Conservation (phyloP, 371 early-diverging fungal species). For the Saksenaea vasiformis region DNA sequence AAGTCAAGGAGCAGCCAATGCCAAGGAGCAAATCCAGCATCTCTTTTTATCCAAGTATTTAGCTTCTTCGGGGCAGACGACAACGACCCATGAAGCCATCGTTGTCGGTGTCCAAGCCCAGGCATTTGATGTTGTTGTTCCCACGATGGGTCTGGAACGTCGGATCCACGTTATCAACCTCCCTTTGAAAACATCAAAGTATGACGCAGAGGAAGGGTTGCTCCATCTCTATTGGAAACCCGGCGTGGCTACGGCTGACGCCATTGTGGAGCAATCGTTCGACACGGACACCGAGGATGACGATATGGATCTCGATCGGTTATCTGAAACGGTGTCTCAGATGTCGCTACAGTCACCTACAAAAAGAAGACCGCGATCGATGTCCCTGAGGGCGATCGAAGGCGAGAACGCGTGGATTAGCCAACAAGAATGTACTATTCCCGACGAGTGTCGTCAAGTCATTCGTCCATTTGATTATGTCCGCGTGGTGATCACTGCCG, state of each 20-base stretch:
- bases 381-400: slow-evolving; percentile 37
- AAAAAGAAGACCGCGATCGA: slow-evolving; percentile 29
- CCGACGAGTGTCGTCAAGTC: slow-evolving; percentile 46
- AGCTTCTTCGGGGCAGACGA: slow-evolving; percentile 21
- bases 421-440: slow-evolving; percentile 40
- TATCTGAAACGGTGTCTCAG: background rate
- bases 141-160: slow-evolving; percentile 59
- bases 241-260: slow-evolving; percentile 36
- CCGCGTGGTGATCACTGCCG: slow-evolving; percentile 63
- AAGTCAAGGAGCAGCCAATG: slow-evolving; percentile 63
- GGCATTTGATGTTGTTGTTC: slow-evolving; percentile 66
- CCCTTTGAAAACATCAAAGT: slow-evolving; percentile 42
- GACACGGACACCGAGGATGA: slow-evolving; percentile 19
- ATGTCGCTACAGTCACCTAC: slow-evolving; percentile 19
- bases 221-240: slow-evolving; percentile 55
- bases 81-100: slow-evolving; percentile 38
- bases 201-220: slow-evolving; percentile 35
- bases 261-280: slow-evolving; percentile 22
- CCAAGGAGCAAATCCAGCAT: slow-evolving; percentile 72
- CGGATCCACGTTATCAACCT: slow-evolving; percentile 48
- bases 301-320: slow-evolving; percentile 10
- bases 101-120: slow-evolving; percentile 53
- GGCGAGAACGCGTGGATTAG: slow-evolving; percentile 38
- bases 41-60: slow-evolving; percentile 66
- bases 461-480: slow-evolving; percentile 67